Evolutionary conservation across 805 yeast genomes (phyloP).

Genomic region (Wickerhamiella vanderwaltii): DNA sequence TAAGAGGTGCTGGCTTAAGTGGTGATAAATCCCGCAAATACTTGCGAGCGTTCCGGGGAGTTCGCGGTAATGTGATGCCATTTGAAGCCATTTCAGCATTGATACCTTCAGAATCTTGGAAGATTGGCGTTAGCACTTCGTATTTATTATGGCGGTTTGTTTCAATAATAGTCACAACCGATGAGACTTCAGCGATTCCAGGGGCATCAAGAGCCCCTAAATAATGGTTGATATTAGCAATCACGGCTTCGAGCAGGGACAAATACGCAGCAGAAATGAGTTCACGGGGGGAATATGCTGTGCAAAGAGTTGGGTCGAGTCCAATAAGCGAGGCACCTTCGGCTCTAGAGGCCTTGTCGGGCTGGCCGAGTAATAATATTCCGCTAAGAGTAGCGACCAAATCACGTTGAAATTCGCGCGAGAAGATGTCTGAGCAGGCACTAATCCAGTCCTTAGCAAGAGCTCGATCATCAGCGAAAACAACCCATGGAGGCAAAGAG

Average conservation of each 20-base stretch:
- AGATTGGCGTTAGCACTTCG: slow-evolving; percentile 25
- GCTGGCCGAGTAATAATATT: slow-evolving; percentile 29
- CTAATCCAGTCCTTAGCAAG: slow-evolving; percentile 33
- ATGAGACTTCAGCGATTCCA: slow-evolving; percentile 19
- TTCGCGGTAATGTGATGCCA: slow-evolving; percentile 26
- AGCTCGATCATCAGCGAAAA: slow-evolving; percentile 29
- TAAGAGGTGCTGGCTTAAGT: slow-evolving; percentile 7
- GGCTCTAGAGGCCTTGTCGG: slow-evolving; percentile 22
- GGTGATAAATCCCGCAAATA: slow-evolving; percentile 15
- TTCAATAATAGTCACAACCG: slow-evolving; percentile 31
- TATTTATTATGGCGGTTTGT: slow-evolving; percentile 21
- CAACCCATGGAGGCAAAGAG: slow-evolving; percentile 28
- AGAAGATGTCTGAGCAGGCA: slow-evolving; percentile 27
- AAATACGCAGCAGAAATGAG: slow-evolving; percentile 28
- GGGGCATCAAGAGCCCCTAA: slow-evolving; percentile 25
- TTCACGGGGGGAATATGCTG: slow-evolving; percentile 23
- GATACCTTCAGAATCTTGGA: slow-evolving; percentile 29
- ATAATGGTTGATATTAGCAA: slow-evolving; percentile 27
- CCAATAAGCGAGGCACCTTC: slow-evolving; percentile 33
- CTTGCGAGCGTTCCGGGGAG: slow-evolving; percentile 21
- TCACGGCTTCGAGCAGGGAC: slow-evolving; percentile 26
- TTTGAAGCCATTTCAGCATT: slow-evolving; percentile 30
- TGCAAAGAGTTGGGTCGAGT: slow-evolving; percentile 24
- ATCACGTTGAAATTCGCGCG: slow-evolving; percentile 26
- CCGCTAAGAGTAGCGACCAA: slow-evolving; percentile 30